These are phyloP conservation scores for Paraleonurus japonicus DNA, from an alignment of 257 asterid species.

Conservation along the genomic window DNA sequence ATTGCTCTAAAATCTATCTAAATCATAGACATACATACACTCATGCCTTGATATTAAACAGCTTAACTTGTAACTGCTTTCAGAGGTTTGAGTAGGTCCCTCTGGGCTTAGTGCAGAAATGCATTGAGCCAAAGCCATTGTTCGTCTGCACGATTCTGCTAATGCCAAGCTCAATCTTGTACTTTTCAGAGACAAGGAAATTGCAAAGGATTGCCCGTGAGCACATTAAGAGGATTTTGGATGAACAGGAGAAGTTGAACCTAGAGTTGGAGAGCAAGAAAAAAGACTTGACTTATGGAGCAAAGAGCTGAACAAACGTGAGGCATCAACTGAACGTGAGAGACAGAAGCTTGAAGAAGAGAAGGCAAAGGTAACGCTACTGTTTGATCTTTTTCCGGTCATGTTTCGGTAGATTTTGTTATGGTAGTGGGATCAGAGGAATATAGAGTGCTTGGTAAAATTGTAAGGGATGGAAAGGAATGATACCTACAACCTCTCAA, in stretches of 20 bases:
- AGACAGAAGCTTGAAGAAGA: constrained; percentile 85
- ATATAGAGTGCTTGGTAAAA: no score
- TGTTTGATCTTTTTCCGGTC: not conserved
- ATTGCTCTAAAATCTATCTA: not conserved
- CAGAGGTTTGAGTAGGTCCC: constrained; percentile 4
- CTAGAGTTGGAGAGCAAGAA: constrained; percentile 64
- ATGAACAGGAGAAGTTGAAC: constrained; percentile 72
- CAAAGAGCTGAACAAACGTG: constrained; percentile 79
- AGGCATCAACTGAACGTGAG: constrained; percentile 74
- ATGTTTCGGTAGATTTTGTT: not conserved
- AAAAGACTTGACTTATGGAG: constrained; percentile 68
- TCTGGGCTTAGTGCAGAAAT: not conserved
- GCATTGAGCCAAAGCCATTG: constrained; percentile 12
- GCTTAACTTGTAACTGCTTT: constrained; percentile 1
- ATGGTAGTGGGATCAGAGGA: not conserved
- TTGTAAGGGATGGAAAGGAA: no score
- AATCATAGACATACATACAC: not conserved
- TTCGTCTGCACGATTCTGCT: constrained; percentile 1
- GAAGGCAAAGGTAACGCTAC: constrained; percentile 53
- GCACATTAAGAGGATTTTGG: constrained; percentile 59
- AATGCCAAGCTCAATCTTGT: constrained; percentile 15
- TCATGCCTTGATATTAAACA: constrained; percentile 6
- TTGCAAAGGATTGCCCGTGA: constrained; percentile 74
- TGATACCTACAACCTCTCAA: no score
- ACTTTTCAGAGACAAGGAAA: constrained; percentile 64